Conservation (phyloP, 2,329 filamentous ascomycete genomes). For the Plenodomus tracheiphilus region DNA sequence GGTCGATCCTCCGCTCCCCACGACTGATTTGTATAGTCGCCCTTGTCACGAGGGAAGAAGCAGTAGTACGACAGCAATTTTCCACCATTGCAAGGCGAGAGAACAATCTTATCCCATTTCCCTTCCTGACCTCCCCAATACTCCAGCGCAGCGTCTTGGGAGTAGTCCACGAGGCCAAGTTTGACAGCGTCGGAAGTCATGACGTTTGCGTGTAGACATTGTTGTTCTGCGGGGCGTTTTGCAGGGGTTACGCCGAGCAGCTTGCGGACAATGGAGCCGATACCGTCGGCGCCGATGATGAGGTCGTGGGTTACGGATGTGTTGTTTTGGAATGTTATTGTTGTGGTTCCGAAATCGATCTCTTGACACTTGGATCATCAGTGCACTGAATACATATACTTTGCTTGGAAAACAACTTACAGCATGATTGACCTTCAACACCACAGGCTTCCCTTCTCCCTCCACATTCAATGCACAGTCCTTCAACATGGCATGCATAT, state of each 20-base stretch:
- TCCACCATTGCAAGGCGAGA: conserved; percentile 69
- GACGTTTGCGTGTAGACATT: conserved; percentile 69
- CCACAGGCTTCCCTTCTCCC: conserved; percentile 59
- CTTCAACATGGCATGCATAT: conserved; percentile 70
- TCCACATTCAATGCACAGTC: conserved; percentile 58
- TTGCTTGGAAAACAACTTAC: conserved; percentile 11
- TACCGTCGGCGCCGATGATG: conserved; percentile 67
- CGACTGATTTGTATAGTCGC: conserved; percentile 63
- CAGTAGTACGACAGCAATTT: conserved; percentile 70
- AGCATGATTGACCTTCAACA: conserved; percentile 60
- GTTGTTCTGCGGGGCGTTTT: conserved; percentile 62
- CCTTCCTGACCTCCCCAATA: conserved; percentile 72
- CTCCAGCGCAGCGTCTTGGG: conserved; percentile 62
- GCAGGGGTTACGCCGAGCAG: conserved; percentile 65
- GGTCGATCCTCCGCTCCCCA: conserved; percentile 60
- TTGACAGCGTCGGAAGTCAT: conserved; percentile 62
- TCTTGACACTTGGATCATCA: conserved; percentile 55
- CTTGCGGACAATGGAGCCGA: conserved; percentile 66
- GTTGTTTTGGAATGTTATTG: conserved; percentile 51
- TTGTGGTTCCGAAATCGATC: conserved; percentile 56
- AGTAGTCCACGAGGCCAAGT: conserved; percentile 66
- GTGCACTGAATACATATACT: no score
- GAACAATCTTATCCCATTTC: conserved; percentile 68
- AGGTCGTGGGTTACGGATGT: conserved; percentile 58
- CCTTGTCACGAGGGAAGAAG: conserved; percentile 65